A percentile compares a stretch with the other conserved stretches of the same genome.
phyloP scores from a whole-genome alignment of 495 filamentous ascomycete species.

The Baudoinia panamericana region DNA sequence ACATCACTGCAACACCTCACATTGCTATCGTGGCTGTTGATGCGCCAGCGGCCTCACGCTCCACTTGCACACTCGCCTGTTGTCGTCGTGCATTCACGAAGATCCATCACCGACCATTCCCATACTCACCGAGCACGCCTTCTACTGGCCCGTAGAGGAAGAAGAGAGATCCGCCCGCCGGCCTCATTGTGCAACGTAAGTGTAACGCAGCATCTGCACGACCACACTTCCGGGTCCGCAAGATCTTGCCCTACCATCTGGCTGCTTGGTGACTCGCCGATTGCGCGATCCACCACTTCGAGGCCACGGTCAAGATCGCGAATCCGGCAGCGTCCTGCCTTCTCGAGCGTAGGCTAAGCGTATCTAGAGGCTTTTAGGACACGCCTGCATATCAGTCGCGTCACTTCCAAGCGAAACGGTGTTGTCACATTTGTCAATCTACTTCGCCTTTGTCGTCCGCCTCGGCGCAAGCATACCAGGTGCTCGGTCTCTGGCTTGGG shows the following conservation, averaged over 20 bases:
- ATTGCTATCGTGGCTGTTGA: not conserved
- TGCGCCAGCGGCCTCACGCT: not conserved
- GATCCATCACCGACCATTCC: not conserved
- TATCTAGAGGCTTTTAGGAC: constrained; percentile 8
- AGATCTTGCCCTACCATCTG: constrained; percentile 9
- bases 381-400: constrained; percentile 12
- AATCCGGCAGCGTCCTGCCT: constrained; percentile 6
- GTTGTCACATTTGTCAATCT: not conserved
- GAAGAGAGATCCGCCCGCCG: not conserved
- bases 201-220: constrained; percentile 21
- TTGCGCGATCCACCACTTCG: constrained; percentile 5
- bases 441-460: not conserved
- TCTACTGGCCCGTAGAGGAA: constrained; percentile 1
- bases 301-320: constrained; percentile 6
- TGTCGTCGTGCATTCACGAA: not conserved
- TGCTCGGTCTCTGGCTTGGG: constrained; percentile 18
- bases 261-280: constrained; percentile 4
- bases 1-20: constrained; percentile 1
- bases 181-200: constrained; percentile 14
- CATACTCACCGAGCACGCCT: no score
- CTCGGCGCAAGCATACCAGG: constrained; percentile 5
- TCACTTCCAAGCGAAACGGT: constrained; percentile 3
- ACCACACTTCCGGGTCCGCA: constrained; percentile 11
- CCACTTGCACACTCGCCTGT: constrained; percentile 6
- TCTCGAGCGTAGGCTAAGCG: not conserved